Evolutionary conservation across 768 basidiomycete species (phyloP), one percentile per base, ranked within the genome.

Genomic region (Boletus sp.): DNA sequence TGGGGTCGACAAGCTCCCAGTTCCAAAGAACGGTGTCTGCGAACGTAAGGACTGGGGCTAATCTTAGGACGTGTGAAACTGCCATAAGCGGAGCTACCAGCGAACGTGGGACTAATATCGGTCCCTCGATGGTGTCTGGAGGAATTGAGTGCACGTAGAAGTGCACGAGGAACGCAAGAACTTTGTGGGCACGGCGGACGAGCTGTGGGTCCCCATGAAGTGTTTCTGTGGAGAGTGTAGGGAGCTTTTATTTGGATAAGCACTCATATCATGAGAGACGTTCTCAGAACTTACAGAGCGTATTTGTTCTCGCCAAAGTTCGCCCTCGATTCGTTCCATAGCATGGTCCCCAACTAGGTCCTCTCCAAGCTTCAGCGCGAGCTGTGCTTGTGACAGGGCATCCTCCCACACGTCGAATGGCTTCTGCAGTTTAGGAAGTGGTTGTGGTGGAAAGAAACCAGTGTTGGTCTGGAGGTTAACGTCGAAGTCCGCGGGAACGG

Each of bases 1-100:
- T 69, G 23, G 85, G 76, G 64, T 87, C 75, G 51, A 81, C 67
- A 40, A 82, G 75, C 35, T 83, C 83, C 79, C 83, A 88, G 67
- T 98, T 97, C 92, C 93, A 99, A 1, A 98, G 79, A 14, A 99
- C 95, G 17, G 91, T 93, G 68, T 97, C 96, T 27, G 95, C 90
- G 67, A 93, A 99, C 0, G 95, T 99, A 59, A 98, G 77, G 57
- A 99, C 83, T 5, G 96, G 96, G 7, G 95, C 93, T n/a, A 95
- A 85, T 48, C 83, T 84, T 39, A 99, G 79, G 48, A 79, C 71
- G 10, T 79, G 78, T 14, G 93, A 96, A 44, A 96, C 83, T 17
- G 79, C 65, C 29, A 90, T 80, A 29, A 97, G 77, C 0, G 96
- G 95, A 23, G 90, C 70, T 1, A 91, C 80, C 38, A 99, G 75